Base-by-base conservation (phyloP, 768 basidiomycete species). In the Glaciozyma martinii region DNA sequence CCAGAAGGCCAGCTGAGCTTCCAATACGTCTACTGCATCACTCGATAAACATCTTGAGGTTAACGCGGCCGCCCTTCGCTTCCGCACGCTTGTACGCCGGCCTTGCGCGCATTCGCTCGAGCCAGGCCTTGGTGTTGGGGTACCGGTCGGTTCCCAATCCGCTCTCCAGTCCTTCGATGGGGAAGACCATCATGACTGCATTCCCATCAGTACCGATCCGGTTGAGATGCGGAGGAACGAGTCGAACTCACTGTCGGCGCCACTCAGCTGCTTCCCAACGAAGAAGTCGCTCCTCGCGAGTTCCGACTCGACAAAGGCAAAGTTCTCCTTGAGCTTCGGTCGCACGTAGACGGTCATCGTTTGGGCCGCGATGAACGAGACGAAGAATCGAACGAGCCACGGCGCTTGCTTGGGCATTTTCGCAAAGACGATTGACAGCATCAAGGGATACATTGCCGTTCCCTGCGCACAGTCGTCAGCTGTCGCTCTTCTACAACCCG, bases 141-240 rank as follows among this genome's bases (percentile, higher is more conserved):
- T 58, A 67, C 30, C 27, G 29, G 30, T 42, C 21, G 30, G 16
- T 13, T 8, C 19, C 5, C 16, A 50, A 16, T 21, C 56, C 29
- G 3, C 52, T 49, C 29, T 57, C 66, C 32, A 67, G 49, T 13
- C 55, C 56, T 47, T 67, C 66, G 16, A 62, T 55, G 23, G 62
- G 37, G 56, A 67, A 67, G 40, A 59, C 55, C 55, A 63, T 57
- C 66, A 67, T 67, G 56, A 63, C 66, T 67, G 44, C 32, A 3
- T 5, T 19, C 10, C 21, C 44, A 27, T 13, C 3, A 4, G 19
- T 30, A n/a, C 43, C 12, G 21, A 16, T 10, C 21, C 27, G 42
- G 4, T 3, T 60, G 18, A 6, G 9, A 29, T 23, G n/a, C 13
- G 12, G 8, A 3, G 12, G 42, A n/a, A 18, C 5, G 42, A 32